Base-by-base conservation (phyloP, 1,284 basidiomycete genomes). In the Apiotrichum brassicae region DNA sequence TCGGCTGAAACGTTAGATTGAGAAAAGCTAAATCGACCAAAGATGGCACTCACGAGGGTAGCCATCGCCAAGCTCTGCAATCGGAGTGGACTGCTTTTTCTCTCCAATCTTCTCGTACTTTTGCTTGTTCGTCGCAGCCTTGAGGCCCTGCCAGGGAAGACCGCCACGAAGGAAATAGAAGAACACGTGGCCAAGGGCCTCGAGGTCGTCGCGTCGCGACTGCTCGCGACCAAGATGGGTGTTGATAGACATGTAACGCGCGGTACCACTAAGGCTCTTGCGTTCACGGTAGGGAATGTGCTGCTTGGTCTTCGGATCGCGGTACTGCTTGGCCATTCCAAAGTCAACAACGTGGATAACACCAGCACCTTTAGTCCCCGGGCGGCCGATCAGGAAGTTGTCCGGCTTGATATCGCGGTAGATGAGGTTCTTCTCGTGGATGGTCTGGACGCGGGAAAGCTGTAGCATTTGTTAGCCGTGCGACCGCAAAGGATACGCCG, bases 241-340 rank as follows among this genome's bases (percentile, higher is more conserved):
- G 78, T 98, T 98, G 79, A 98, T 97, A 23, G 92, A 97, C 1
- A 94, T 98, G 81, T 98, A 99, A 49, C 94, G 88, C 55, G 94
- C 95, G 20, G 95, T 98, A 58, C 95, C 95, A 1, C 94, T 98
- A 63, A 98, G 76, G 73, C 97, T 98, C 86, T 98, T 97, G 82
- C 97, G 97, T 83, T 98, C 95, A 65, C 94, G 82, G 81, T 98
- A 98, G 4, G 94, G 94, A 62, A 98, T 98, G 75, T 99, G 95
- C 37, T 97, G 81, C 73, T 98, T 94, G 48, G 95, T 98, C 83
- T 97, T 97, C 36, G 94, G 93, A 78, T 98, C 94, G 54, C 95
- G 83, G 82, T 95, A 98, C 79, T 97, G 97, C 81, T 98, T 98
- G 38, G 95, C 94, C 46, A 98, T 81, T 79, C 95, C 95, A 60